These are phyloP conservation scores for Escovopsis weberi DNA, from an alignment of 2,329 filamentous ascomycete genomes.

Conservation along the genomic window DNA sequence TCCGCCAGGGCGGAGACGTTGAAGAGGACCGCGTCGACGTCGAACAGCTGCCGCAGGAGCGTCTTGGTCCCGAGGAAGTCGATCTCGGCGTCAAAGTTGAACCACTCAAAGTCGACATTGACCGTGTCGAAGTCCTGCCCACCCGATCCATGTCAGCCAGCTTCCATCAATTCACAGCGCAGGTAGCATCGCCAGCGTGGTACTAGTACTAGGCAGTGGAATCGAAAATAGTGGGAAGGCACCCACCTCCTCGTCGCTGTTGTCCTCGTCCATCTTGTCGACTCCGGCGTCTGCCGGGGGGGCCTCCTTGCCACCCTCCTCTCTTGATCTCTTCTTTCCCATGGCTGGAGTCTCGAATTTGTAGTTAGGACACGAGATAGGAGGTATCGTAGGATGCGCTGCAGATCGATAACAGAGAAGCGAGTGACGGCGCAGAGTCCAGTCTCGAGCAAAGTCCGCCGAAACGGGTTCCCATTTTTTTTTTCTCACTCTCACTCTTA, in stretches of 20 bases:
- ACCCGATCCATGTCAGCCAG: slow-evolving; percentile 2
- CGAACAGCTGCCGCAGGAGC: slow-evolving; percentile 80
- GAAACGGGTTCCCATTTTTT: too few relatives aligned
- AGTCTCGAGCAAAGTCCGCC: too few relatives aligned
- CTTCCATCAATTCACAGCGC: too few relatives aligned
- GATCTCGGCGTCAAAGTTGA: slow-evolving; percentile 77
- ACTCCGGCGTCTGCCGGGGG: slow-evolving; percentile 25
- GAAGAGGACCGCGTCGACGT: slow-evolving; percentile 72
- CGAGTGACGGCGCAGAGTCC: too few relatives aligned
- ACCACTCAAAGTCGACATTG: slow-evolving; percentile 97
- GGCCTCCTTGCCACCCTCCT: slow-evolving; percentile 27
- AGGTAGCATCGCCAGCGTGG: too few relatives aligned
- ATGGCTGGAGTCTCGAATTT: slow-evolving; percentile 15
- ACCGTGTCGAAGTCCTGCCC: slow-evolving; percentile 74
- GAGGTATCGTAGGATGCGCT: slow-evolving; percentile 3
- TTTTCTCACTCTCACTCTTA: too few relatives aligned
- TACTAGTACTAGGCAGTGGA: too few relatives aligned
- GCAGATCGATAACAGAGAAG: slow-evolving; percentile 4
- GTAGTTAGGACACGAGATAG: neutral
- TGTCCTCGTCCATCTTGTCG: slow-evolving; percentile 36
- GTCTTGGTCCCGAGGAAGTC: slow-evolving; percentile 94
- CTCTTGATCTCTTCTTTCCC: slow-evolving; percentile 37
- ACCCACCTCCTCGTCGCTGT: slow-evolving; percentile 39
- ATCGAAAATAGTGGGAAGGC: neutral
- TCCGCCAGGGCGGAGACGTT: slow-evolving; percentile 79